Base-by-base conservation (phyloP, 768 basidiomycete genomes). In the Hydnomerulius pinastri region DNA sequence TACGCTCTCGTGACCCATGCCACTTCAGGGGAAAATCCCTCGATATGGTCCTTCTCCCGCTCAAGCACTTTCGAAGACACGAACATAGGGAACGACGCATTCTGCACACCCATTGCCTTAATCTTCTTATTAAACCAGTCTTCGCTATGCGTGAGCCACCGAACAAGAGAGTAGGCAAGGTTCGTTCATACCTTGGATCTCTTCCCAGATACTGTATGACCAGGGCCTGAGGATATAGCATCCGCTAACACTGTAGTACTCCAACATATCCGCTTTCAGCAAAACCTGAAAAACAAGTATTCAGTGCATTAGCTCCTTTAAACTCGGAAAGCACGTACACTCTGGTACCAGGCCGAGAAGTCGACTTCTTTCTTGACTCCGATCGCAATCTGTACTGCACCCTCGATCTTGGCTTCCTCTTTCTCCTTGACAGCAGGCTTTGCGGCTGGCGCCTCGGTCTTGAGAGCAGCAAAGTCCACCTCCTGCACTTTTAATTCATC, bases 21-120 rank as follows among this genome's bases (percentile, higher is more conserved):
- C 28, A 99, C 97, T 71, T 99, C 97, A 4, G 97, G 95, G 50
- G 96, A 96, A 74, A 99, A 99, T 2, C 97, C 97, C 69, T 98
- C 97, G 51, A 99, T 92, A 68, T 99, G 97, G 61, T 98, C 86
- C 75, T 98, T 98, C 71, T 99, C 97, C 46, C 90, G 82, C 71
- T 99, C 95, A 49, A 99, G 81, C 21, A 95, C 90, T 49, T 90
- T 92, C 50, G 81, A 71, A 0, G 94, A 95, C 28, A 99, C 90
- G 61, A 98, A 98, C 92, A 99, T 98, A 3, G 97, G 97, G 81
- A 99, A 99, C 66, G 98, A 99, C 4, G 92, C 86, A 67, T 98
- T 98, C 68, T 97, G 91, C 15, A 98, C 96, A 39, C 87, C 97
- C 65, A 98, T 80, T 57, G 89, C 89, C 72, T 91, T 94, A 77